Evolutionary conservation across 108 stramenopile species (phyloP), one percentile per base, ranked within the genome.

Genomic region (Nannochloropsis gaditana): DNA sequence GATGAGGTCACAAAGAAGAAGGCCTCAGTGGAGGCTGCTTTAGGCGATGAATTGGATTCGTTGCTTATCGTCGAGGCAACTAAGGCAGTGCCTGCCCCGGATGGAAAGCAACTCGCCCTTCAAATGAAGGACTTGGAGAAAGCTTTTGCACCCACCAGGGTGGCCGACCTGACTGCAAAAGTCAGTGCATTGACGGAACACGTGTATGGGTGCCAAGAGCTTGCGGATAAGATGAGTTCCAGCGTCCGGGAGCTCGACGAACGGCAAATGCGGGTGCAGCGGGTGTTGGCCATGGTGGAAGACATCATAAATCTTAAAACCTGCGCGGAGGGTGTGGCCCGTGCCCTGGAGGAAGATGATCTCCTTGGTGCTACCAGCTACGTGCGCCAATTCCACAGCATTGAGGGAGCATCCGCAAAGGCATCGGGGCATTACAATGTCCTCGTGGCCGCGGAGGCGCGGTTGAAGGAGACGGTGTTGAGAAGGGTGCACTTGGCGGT

Each of bases 191-290:
- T 73, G 59, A n/a, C 59, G 19, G 59, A 73, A n/a, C 59, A 73
- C 59, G 59, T 73, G 59, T 73, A 73, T n/a, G n/a, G 59, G 3
- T 73, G 87, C 9, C 87, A 87, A 43, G 84, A 84, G 21, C 85
- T 87, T 42, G 86, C 87, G 21, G 87, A 87, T 41, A 85, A 83
- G 43, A 84, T 87, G 83, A 87, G 87, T 81, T 43, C 83, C 10
- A 84, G 84, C 19, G 87, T 87, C 41, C 43, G 87, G 11, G 81
- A 85, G 43, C 83, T 87, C 80, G 87, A 87, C 84, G 83, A 84
- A 43, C 85, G 85, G 45, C 87, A 87, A 85, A 86, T 87, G 86
- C 86, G 87, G 43, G 87, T 87, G 43, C 87, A 87, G 86, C 84
- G 84, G 19, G 87, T 85, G 11, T 43, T 87, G 43, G 87, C 87